Evolutionary conservation across 768 basidiomycete species (phyloP).

Genomic region (Boletus sensibilis): DNA sequence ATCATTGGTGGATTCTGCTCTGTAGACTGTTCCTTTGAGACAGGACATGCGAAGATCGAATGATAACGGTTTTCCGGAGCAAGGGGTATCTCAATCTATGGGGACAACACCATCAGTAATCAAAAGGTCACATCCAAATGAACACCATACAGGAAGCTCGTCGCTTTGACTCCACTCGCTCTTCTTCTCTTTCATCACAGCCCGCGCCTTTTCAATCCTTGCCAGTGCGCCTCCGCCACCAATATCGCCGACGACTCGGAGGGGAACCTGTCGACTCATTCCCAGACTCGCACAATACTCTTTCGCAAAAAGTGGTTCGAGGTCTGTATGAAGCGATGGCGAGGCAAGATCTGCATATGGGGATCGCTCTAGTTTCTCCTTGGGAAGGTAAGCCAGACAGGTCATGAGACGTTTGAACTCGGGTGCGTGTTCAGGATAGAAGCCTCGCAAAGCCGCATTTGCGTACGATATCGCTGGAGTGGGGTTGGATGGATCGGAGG

Average conservation of each 20-base stretch:
- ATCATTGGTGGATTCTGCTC: constrained; percentile 96
- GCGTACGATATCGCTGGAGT: constrained; percentile 73
- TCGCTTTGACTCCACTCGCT: constrained; percentile 89
- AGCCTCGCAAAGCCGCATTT: constrained; percentile 57
- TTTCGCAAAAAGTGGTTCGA: constrained; percentile 81
- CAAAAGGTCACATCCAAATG: background rate
- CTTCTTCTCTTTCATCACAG: constrained; percentile 89
- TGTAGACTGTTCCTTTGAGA: constrained; percentile 95
- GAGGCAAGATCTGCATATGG: constrained; percentile 75
- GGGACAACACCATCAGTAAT: constrained; percentile 1
- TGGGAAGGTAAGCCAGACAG: constrained; percentile 69
- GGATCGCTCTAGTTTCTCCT: constrained; percentile 60
- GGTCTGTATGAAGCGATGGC: constrained; percentile 69
- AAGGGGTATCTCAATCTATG: constrained; percentile 90
- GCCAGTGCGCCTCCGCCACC: constrained; percentile 90
- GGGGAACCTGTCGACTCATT: constrained; percentile 85
- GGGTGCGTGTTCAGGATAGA: constrained; percentile 56
- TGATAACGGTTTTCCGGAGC: constrained; percentile 88
- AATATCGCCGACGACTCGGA: constrained; percentile 88
- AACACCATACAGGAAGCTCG: constrained; percentile 72
- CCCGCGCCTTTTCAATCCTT: constrained; percentile 90
- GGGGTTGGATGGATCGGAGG: constrained; percentile 56
- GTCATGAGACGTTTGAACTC: constrained; percentile 73
- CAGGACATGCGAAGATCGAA: constrained; percentile 96
- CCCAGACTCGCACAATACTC: constrained; percentile 87